These are phyloP conservation scores for Pascua sp. DNA, from an alignment of 1,284 basidiomycete genomes.

Conservation along the genomic window DNA sequence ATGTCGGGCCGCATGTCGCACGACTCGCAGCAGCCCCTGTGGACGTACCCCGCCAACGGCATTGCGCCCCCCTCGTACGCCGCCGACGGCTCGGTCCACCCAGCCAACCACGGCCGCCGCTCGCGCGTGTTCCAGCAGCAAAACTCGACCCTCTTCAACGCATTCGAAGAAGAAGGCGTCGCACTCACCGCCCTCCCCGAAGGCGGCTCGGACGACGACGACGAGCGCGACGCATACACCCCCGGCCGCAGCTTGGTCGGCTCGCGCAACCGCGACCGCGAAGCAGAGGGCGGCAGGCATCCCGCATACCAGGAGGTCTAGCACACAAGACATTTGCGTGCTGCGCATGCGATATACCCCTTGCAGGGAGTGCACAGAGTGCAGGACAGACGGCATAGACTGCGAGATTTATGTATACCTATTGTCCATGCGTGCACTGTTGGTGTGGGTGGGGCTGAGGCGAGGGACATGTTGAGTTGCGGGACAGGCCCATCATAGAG, in stretches of 20 bases:
- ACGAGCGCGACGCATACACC: conserved; percentile 9
- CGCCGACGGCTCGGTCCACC: conserved; percentile 43
- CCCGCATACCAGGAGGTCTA: conserved; percentile 29
- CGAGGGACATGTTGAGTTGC: too few relatives aligned
- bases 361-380: too few relatives aligned
- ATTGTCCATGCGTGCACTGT: too few relatives aligned
- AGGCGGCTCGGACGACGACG: conserved; percentile 41
- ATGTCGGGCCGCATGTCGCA: conserved; percentile 48
- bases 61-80: conserved; percentile 34
- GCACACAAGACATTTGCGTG: too few relatives aligned
- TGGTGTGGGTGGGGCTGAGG: too few relatives aligned
- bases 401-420: too few relatives aligned
- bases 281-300: conserved; percentile 33
- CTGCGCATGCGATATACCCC: too few relatives aligned
- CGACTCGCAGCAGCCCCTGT: conserved; percentile 38
- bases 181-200: conserved; percentile 45
- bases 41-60: conserved; percentile 39
- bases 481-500: too few relatives aligned
- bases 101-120: conserved; percentile 52
- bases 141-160: conserved; percentile 47
- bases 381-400: too few relatives aligned
- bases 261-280: conserved; percentile 7
- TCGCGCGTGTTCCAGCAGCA: conserved; percentile 62
- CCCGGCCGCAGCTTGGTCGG: conserved; percentile 9
- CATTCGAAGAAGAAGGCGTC: conserved; percentile 47